Conservation (phyloP, 2,329 filamentous ascomycete species). For the Fusarium drepaniforme region DNA sequence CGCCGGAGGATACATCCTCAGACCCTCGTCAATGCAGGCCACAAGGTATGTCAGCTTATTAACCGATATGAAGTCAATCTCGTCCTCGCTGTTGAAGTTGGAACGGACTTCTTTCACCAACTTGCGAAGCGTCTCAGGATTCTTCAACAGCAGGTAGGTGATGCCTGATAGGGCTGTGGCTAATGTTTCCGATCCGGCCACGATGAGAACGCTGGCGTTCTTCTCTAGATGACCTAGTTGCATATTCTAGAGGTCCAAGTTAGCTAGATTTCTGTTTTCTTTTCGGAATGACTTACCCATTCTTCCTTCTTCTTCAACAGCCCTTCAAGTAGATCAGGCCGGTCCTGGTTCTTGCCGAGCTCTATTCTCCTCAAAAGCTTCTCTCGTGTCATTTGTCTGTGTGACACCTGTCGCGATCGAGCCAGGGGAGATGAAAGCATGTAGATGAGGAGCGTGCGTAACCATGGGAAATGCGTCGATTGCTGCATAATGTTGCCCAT, state of each 20-base stretch:
- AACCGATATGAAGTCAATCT: constrained; percentile 15
- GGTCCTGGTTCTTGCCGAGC: background rate
- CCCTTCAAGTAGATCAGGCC: background rate
- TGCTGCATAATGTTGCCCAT: background rate
- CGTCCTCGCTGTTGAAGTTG: constrained; percentile 12
- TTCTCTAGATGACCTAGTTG: background rate
- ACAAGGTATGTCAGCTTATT: background rate
- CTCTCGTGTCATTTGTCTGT: background rate
- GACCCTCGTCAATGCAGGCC: background rate
- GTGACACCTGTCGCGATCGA: background rate
- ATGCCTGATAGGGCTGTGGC: constrained; percentile 45
- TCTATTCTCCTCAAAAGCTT: background rate
- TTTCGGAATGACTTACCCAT: background rate
- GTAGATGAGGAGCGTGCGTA: background rate
- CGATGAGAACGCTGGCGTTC: constrained; percentile 29
- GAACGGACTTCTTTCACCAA: constrained; percentile 49
- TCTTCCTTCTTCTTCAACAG: background rate
- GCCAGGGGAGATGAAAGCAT: background rate
- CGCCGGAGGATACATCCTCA: background rate
- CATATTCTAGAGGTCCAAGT: background rate
- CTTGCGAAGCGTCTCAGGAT: constrained; percentile 46
- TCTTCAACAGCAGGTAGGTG: constrained; percentile 44
- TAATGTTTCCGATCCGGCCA: constrained; percentile 49
- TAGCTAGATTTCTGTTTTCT: background rate
- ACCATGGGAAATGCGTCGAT: background rate